Base-by-base conservation (phyloP, 1,284 basidiomycete genomes). In the Mycena citricolor region DNA sequence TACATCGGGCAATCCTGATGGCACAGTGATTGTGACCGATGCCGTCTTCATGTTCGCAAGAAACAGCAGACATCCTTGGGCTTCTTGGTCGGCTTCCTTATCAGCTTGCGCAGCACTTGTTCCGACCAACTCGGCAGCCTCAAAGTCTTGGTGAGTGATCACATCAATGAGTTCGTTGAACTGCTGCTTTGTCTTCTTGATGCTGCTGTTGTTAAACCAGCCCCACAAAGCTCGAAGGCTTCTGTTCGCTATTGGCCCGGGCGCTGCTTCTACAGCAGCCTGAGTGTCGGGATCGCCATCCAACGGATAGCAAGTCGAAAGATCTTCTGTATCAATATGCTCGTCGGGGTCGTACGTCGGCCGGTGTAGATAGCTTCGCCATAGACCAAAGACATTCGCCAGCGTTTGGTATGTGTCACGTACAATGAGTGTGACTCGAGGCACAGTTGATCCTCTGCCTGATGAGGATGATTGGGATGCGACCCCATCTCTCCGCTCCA, bases 11-110 rank as follows among this genome's bases (percentile, higher is more conserved):
- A 36, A 20, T 3, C 61, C 63, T n/a, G 62, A 63, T 2, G 62
- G 65, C 21, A 67, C 55, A 10, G 57, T 42, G 23, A 66, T 64
- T 0, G 54, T 39, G 7, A 66, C 47, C 8, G 33, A 19, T 2
- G 54, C 24, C 17, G 26, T 6, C 29, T 42, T 13, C 14, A 46
- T 39, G 2, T 51, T 22, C 22, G 39, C 16, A 2, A 47, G 24
- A 20, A 43, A 19, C 1, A 41, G 39, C 13, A 41, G 41, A 10
- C 28, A 32, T 2, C n/a, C 33, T 10, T 35, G 16, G 2, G 42
- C 42, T 8, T 21, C 42, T 6, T 32, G 4, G 5, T 47, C 44
- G 3, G 24, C 32, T 16, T 43, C 31, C 21, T 39, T 39, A 5
- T 51, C 34, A 21, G 58, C 56, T n/a, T 49, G 42, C n/a, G 44